Base-by-base conservation (phyloP, 73 alveolate genomes). In the Tetrahymena malaccensis region DNA sequence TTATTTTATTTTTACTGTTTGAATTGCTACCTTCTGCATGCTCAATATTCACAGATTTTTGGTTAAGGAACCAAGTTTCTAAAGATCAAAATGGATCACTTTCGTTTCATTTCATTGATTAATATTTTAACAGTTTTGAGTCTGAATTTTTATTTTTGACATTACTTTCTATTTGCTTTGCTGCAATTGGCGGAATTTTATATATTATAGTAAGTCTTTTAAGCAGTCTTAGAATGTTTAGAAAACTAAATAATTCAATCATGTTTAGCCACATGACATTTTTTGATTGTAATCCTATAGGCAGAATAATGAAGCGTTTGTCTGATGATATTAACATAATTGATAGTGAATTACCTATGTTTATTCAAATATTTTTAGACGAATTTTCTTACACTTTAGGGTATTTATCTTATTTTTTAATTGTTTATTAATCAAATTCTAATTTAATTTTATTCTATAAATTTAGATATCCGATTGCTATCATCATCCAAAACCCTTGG, bases 211-310 rank as follows among this genome's bases (percentile, higher is more conserved):
- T 25, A 21, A 22, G 37, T 4, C 22, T 22, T 7, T 19, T 19
- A 70, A 70, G 89, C 43, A 70, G 89, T 12, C 17, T 11, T 3
- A 19, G 31, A 25, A 22, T 70, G 1, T 70, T 70, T 70, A 31
- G 31, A 3, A 70, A 70, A 70, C 37, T 70, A 70, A 70, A 70
- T 8, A 70, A 70, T 4, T 70, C 89, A 19, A 70, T 70, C 37
- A n/a, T 70, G 21, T 70, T 70, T 31, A 70, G 89, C 22, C 22
- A 31, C 7, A 70, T 70, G 89, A n/a, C 93, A 38, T 98, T 96
- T 97, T 98, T 96, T 97, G 99, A 98, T 94, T 96, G 94, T 6
- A 98, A 98, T 85, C 99, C 99, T 19, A 95, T 97, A 10, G 99
- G 99, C 4, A 96, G 97, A 94, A 98, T 98, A 21, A 58, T 98